Base-by-base conservation (phyloP, 1,139 yeast species). In the Candida pseudoviswanathii region DNA sequence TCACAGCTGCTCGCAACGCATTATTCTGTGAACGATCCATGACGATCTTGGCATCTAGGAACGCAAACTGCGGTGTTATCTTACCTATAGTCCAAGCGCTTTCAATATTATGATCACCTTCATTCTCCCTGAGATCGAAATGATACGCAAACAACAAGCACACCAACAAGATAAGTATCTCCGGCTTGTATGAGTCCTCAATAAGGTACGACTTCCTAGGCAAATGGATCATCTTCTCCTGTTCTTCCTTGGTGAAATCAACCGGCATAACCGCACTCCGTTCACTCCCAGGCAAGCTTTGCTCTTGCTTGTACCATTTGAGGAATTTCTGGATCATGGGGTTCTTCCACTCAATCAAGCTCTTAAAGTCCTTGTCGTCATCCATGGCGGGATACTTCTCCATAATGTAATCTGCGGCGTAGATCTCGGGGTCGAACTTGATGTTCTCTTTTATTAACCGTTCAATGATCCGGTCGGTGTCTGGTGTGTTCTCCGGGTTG, bases 31-130 rank as follows among this genome's bases (percentile, higher is more conserved):
- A 27, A 22, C 57, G 67, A 21, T 41, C 42, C 16, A 40, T 22
- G 29, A 73, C 75, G 31, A 80, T 65, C 55, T 77, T 81, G 8
- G 81, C 71, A 63, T 91, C 98, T 40, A 94, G 70, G 55, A 78
- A 83, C 5, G 92, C 65, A 37, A 92, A 68, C 58, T 89, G 94
- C 0, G 98, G 96, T 0, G 85, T 72, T 33, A 94, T 64, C 59
- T 86, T 90, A 1, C 98, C 98, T 10, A 94, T 78, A 0, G 95
- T 86, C 99, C 98, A 94, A 0, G 96, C 91, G 53, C 96, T 87
- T 66, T 94, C 99, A 6, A 87, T 84, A 22, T 84, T 89, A 47
- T 84, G 82, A 24, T 88, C 96, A 7, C 96, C 96, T 60, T 77
- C 81, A 29, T 84, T 86, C 47, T 87, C 88, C 37, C 97, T 71